A percentile compares a stretch with the other conserved stretches of the same genome.
Evolutionary conservation across 139 green algal species (phyloP).

Genomic region (Closterium sp.): DNA sequence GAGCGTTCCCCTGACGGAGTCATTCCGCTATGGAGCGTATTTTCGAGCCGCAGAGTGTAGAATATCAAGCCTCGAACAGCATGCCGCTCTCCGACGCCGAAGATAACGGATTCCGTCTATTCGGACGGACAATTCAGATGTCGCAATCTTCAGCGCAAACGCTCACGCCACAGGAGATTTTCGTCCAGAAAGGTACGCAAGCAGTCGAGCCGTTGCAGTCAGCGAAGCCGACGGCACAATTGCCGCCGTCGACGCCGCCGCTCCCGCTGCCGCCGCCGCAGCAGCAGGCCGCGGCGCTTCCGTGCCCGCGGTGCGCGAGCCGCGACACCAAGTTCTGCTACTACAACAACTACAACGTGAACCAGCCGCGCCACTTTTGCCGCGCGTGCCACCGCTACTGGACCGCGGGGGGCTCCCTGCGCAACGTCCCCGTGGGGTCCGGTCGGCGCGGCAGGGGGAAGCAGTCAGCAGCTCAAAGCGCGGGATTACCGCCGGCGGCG

Average conservation of each 20-base stretch:
- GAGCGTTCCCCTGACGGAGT: too few species aligned
- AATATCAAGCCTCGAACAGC: not conserved
- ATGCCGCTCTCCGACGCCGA: not conserved
- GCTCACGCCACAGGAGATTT: too few species aligned
- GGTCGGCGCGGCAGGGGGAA: slow-evolving; percentile 80
- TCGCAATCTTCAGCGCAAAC: too few species aligned
- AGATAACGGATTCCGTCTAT: not conserved
- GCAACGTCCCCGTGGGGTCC: slow-evolving; percentile 82
- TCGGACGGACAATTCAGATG: not conserved
- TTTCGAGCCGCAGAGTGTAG: too few species aligned
- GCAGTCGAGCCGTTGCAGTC: too few species aligned
- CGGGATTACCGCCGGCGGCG: not conserved
- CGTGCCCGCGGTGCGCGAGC: slow-evolving; percentile 79
- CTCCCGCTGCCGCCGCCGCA: not conserved
- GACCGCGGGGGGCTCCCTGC: slow-evolving; percentile 84
- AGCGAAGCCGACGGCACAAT: not conserved
- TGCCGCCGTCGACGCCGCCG: not conserved
- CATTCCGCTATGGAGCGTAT: too few species aligned
- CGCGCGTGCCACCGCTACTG: slow-evolving; percentile 81
- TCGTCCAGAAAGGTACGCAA: too few species aligned
- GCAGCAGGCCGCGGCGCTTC: not conserved
- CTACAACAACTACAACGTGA: slow-evolving; percentile 98
- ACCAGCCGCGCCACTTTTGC: slow-evolving; percentile 90
- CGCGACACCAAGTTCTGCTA: slow-evolving; percentile 95
- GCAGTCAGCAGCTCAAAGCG: not conserved